Conservation (phyloP, 1,284 basidiomycete species). For the Microbotryomycetes sp. region DNA sequence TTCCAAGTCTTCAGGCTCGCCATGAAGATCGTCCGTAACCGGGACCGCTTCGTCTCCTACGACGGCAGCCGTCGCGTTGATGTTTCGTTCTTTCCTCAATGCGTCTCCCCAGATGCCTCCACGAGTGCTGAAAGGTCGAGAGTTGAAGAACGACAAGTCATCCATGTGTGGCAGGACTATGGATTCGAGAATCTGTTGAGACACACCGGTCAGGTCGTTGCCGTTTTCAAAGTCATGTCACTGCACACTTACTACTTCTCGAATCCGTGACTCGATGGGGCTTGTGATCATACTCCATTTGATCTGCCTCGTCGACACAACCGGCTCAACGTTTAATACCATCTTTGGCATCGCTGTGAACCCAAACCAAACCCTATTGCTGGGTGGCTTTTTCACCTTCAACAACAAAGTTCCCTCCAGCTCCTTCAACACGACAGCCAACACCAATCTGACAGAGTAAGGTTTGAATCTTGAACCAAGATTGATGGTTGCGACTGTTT, state of each 20-base stretch:
- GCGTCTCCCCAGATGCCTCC: constrained; percentile 89
- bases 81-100: constrained; percentile 18
- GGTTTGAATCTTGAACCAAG: constrained; percentile 61
- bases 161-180: constrained; percentile 97
- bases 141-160: constrained; percentile 92
- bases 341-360: constrained; percentile 89
- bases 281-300: constrained; percentile 87
- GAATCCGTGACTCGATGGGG: constrained; percentile 78
- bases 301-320: constrained; percentile 82
- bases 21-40: background rate
- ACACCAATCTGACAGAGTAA: constrained; percentile 73
- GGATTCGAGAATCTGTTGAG: constrained; percentile 74
- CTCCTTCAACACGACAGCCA: constrained; percentile 75
- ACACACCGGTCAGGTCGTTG: too few relatives aligned
- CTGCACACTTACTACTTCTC: constrained; percentile 82
- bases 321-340: constrained; percentile 80
- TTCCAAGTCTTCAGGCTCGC: background rate
- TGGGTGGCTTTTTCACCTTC: constrained; percentile 90
- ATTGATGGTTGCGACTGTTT: constrained; percentile 72
- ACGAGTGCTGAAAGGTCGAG: constrained; percentile 51
- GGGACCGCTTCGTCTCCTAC: background rate
- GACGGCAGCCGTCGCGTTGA: constrained; percentile 3
- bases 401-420: constrained; percentile 84
- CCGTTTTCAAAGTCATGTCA: too few relatives aligned
- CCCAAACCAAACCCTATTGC: constrained; percentile 93